Evolutionary conservation across 1,284 basidiomycete genomes (phyloP).

Genomic region (Stygiomarasmius scandens): DNA sequence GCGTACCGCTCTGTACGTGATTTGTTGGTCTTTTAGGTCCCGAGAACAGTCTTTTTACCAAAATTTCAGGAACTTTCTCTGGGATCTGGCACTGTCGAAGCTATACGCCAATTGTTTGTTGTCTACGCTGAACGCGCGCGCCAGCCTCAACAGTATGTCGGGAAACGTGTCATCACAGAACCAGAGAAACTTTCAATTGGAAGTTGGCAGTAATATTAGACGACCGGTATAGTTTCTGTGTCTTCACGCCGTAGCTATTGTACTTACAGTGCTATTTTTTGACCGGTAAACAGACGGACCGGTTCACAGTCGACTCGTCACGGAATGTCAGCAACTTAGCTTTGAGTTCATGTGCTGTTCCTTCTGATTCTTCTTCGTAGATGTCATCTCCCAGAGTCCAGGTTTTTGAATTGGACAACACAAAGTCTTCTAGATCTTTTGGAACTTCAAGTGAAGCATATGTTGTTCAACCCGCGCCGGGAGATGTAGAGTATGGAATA

Average conservation of each 20-base stretch:
- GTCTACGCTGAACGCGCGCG: conserved; percentile 28
- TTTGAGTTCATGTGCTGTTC: neutral
- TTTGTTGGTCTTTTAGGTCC: neutral
- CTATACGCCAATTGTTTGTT: conserved; percentile 30
- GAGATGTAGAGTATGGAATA: conserved; percentile 12
- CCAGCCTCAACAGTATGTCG: conserved; percentile 1
- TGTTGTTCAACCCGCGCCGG: neutral
- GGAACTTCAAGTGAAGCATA: neutral
- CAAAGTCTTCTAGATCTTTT: neutral
- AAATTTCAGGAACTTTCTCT: conserved; percentile 25
- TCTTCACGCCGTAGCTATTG: too few relatives aligned
- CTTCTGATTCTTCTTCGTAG: neutral
- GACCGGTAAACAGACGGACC: neutral
- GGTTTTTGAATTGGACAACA: neutral
- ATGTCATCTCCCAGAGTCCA: neutral
- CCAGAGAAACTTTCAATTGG: conserved; percentile 3
- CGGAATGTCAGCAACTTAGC: neutral
- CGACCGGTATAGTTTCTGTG: conserved; percentile 8
- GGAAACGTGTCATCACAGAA: neutral
- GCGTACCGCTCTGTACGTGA: conserved; percentile 14
- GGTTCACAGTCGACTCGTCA: neutral
- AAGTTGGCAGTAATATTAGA: neutral
- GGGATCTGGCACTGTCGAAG: conserved; percentile 28
- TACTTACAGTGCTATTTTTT: neutral
- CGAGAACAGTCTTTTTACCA: neutral